Evolutionary conservation across 805 yeast genomes (phyloP), one percentile per base, ranked within the genome.

Genomic region (Yarrowia sp.): DNA sequence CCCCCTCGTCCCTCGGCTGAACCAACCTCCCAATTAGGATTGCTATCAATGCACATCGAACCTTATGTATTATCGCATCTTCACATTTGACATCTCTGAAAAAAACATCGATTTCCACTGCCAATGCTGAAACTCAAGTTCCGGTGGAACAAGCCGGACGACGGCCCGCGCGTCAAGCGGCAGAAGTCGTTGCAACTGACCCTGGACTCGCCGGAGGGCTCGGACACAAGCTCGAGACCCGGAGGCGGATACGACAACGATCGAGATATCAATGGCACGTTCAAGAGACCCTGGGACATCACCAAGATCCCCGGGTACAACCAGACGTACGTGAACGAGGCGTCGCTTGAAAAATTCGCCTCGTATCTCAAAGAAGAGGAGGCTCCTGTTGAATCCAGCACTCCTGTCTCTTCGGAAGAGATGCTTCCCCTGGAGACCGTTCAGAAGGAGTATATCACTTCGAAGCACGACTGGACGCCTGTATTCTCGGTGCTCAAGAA

Each of bases 261-360:
- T 13, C 43, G 66, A 46, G 66, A 61, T 34, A 36, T 44, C 24
- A 44, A 34, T 33, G 66, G 66, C 19, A 61, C 55, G 7, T 61
- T 61, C 44, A 61, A 61, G 3, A 33, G 66, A 44, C 66, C 66
- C 34, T 61, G 66, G 66, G 66, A 61, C 9, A 61, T 61, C 55
- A 61, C 66, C 33, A 61, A 47, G 44, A 46, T 61, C 30, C 66
- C 66, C 12, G 66, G 44, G 2, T 61, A 61, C 30, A 47, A 61
- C 55, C 52, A 61, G 55, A 24, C 36, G 12, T 61, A 46, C 13
- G 55, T 61, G 38, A 61, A 61, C 24, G 44, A 61, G 24, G 53
- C 52, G 40, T 61, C 66, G 2, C 44, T 61, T 7, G 66, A 44
- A 3, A 46, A 14, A 15, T 61, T 61, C 24, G 44, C 52, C 3